Evolutionary conservation across 1,284 basidiomycete genomes (phyloP), one percentile per base, ranked within the genome.

Genomic region (Mycena citricolor): DNA sequence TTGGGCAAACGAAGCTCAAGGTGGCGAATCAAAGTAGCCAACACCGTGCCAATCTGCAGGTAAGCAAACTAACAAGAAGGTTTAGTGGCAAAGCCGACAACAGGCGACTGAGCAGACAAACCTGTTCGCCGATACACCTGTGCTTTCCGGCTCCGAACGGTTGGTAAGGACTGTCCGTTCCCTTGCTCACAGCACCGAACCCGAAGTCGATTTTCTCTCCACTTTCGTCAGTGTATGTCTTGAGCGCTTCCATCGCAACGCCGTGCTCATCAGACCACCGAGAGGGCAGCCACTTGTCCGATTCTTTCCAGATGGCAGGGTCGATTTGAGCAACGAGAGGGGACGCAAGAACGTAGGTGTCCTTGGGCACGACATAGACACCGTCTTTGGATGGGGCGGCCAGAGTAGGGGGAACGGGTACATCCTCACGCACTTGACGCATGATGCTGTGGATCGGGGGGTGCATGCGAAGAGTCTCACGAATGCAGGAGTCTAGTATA

Each of bases 71-170:
- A 57, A 54, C 13, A 26, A 24, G 41, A 35, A 29, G 33, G 13
- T 34, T 47, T 14, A 49, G 33, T 10, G 17, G 8, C 25, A 51
- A 53, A 22, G 17, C 34, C 8, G n/a, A n/a, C 4, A 46, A 11
- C 44, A 41, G 22, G 26, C 17, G 26, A 35, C 17, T 30, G 38
- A 20, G 28, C 16, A 37, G 21, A 64, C 73, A 50, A 49, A 84
- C 83, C 74, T 87, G 90, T 70, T 97, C 94, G 54, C 94, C 94
- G 54, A 97, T 95, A 66, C 94, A 97, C 45, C 94, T 75, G 69
- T 97, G 94, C 56, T 91, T 76, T 20, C 94, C 95, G 33, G 95
- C 94, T 46, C 95, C 97, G 61, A 99, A 99, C 1, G 95, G 97
- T 62, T 95, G 87, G 64, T 97, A 97, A 23, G 85, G 83, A 49